These are phyloP conservation scores for Candida silvatica DNA, from an alignment of 805 yeast genomes.

Conservation along the genomic window DNA sequence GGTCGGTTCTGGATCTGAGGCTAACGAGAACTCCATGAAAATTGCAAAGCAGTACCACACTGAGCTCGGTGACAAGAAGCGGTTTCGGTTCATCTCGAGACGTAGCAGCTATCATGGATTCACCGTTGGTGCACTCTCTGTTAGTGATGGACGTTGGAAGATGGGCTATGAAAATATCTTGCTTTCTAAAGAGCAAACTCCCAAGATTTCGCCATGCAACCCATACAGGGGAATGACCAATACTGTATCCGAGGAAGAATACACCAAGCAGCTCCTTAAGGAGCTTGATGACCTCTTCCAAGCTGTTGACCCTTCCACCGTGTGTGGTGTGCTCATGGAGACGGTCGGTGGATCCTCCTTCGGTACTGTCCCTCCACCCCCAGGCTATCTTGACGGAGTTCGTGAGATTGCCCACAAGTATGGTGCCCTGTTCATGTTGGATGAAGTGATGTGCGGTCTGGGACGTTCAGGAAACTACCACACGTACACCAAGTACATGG, in stretches of 20 bases:
- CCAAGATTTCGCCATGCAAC: slow-evolving; percentile 21
- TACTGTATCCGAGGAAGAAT: slow-evolving; percentile 25
- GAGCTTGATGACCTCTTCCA: slow-evolving; percentile 32
- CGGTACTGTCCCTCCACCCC: slow-evolving; percentile 35
- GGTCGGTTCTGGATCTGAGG: slow-evolving; percentile 70
- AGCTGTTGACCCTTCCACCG: slow-evolving; percentile 33
- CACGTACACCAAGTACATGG: slow-evolving; percentile 36
- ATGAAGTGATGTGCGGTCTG: slow-evolving; percentile 72
- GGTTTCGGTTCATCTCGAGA: slow-evolving; percentile 35
- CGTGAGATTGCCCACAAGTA: slow-evolving; percentile 74
- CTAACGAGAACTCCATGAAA: slow-evolving; percentile 73
- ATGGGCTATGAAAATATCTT: slow-evolving; percentile 22
- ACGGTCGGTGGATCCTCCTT: slow-evolving; percentile 37
- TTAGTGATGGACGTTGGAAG: slow-evolving; percentile 30
- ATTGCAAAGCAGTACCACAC: slow-evolving; percentile 46
- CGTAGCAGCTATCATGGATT: slow-evolving; percentile 41
- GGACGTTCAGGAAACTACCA: slow-evolving; percentile 41
- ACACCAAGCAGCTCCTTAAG: slow-evolving; percentile 25
- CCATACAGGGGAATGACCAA: slow-evolving; percentile 12
- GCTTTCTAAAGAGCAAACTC: slow-evolving; percentile 15
- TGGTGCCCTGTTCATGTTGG: slow-evolving; percentile 89
- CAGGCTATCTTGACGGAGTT: slow-evolving; percentile 36
- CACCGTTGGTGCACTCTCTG: slow-evolving; percentile 36
- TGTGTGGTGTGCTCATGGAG: slow-evolving; percentile 33
- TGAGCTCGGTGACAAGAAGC: slow-evolving; percentile 33